phyloP scores from a whole-genome alignment of 2,329 filamentous ascomycete genomes.

The Aspergillus glaucus region DNA sequence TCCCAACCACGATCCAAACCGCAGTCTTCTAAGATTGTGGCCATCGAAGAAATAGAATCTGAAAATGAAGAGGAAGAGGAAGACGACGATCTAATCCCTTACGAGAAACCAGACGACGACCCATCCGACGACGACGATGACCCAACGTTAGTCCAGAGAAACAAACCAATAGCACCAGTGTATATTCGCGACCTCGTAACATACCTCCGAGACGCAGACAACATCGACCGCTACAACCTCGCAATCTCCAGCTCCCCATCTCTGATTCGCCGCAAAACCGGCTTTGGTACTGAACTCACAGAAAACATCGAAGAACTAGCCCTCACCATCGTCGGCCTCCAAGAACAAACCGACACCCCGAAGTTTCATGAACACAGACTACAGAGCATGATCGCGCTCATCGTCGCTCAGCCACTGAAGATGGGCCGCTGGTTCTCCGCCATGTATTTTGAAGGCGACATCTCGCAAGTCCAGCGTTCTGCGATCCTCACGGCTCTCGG shows the following conservation, averaged over 20 bases:
- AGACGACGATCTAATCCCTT: constrained; percentile 60
- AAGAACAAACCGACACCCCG: constrained; percentile 78
- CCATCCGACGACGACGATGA: constrained; percentile 90
- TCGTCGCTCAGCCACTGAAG: constrained; percentile 66
- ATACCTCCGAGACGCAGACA: constrained; percentile 73
- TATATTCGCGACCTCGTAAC: constrained; percentile 76
- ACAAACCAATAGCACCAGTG: constrained; percentile 78
- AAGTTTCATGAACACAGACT: constrained; percentile 69
- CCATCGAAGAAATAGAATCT: constrained; percentile 59
- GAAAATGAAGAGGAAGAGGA: constrained; percentile 52
- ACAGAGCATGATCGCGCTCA: constrained; percentile 73
- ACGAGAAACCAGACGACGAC: constrained; percentile 71
- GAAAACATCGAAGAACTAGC: constrained; percentile 80
- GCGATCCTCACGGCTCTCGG: constrained; percentile 77
- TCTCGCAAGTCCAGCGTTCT: constrained; percentile 77
- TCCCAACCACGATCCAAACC: neutral
- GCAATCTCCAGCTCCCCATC: constrained; percentile 69
- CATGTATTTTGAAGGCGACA: constrained; percentile 86
- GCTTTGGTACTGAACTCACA: constrained; percentile 79
- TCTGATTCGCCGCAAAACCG: constrained; percentile 80
- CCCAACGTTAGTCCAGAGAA: constrained; percentile 73
- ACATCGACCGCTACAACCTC: constrained; percentile 76
- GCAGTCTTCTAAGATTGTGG: constrained; percentile 40
- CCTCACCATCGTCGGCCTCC: constrained; percentile 66
- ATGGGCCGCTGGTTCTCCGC: constrained; percentile 81